phyloP scores from a whole-genome alignment of 2,329 filamentous ascomycete genomes.

The Alternaria triticina region DNA sequence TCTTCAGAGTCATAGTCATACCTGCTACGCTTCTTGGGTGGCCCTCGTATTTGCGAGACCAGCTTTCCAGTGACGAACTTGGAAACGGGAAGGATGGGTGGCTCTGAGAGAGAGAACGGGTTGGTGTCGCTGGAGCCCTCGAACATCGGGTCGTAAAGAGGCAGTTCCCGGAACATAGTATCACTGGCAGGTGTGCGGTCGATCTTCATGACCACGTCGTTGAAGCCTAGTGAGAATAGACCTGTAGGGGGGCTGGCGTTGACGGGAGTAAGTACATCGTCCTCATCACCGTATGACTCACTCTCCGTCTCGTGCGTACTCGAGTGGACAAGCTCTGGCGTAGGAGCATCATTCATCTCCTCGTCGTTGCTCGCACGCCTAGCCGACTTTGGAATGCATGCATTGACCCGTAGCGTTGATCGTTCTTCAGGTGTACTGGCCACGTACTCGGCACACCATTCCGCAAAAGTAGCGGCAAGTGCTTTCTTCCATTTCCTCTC shows the following conservation, averaged over 20 bases:
- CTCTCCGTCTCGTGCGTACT: conserved; percentile 48
- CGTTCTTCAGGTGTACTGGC: conserved; percentile 68
- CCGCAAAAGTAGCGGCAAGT: conserved; percentile 78
- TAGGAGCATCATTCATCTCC: conserved; percentile 48
- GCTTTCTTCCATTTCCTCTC: conserved; percentile 93
- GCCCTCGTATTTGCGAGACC: conserved; percentile 68
- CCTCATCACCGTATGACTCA: conserved; percentile 47
- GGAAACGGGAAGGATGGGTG: conserved; percentile 79
- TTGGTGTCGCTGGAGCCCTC: conserved; percentile 42
- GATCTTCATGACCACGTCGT: conserved; percentile 81
- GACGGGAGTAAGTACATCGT: conserved; percentile 51
- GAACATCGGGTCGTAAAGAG: conserved; percentile 68
- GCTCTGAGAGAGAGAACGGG: conserved; percentile 42
- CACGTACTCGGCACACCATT: conserved; percentile 84
- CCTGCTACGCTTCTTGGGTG: conserved; percentile 78
- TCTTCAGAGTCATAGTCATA: conserved; percentile 81
- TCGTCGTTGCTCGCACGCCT: conserved; percentile 21
- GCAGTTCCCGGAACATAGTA: conserved; percentile 79
- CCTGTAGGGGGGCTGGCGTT: conserved; percentile 68
- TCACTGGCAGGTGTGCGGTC: conserved; percentile 77
- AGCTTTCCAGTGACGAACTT: conserved; percentile 87
- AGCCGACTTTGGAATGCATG: conserved; percentile 42
- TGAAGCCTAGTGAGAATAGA: conserved; percentile 81
- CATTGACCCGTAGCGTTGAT: conserved; percentile 71
- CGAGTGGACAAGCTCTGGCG: conserved; percentile 49